Evolutionary conservation across 208 protist species (phyloP).

Genomic region (Polymyxa betae): DNA sequence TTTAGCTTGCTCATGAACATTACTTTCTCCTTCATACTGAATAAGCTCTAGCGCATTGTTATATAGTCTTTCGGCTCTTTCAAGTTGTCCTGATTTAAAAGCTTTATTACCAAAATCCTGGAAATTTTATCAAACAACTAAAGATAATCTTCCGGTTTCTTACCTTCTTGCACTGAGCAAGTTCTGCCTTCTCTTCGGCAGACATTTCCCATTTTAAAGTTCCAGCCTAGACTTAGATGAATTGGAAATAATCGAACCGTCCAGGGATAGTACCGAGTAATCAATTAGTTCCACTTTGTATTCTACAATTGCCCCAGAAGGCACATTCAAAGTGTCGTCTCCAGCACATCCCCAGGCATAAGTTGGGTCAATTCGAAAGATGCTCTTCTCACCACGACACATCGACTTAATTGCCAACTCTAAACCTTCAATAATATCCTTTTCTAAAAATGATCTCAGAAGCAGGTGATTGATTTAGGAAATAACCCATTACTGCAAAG

Average conservation of each 20-base stretch:
- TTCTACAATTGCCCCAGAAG: not conserved
- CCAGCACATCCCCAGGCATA: not conserved
- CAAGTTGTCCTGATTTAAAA: not conserved
- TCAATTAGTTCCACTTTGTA: not conserved
- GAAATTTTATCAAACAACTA: not conserved
- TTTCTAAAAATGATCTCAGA: not conserved
- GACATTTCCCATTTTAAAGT: slow-evolving; percentile 48
- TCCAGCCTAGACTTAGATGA: not conserved
- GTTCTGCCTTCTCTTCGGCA: not conserved
- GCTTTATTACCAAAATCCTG: not conserved
- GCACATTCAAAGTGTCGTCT: not conserved
- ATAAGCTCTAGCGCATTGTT: not conserved
- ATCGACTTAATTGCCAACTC: slow-evolving; percentile 10
- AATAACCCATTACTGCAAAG: too few species aligned
- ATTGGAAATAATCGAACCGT: too few species aligned
- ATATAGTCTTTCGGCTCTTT: slow-evolving; percentile 25
- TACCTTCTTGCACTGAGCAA: not conserved
- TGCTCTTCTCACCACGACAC: not conserved
- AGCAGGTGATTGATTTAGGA: too few species aligned
- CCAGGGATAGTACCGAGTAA: too few species aligned
- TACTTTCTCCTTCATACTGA: not conserved
- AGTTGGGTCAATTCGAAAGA: not conserved
- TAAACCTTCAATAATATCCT: not conserved
- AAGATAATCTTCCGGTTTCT: not conserved
- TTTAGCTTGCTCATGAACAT: not conserved